phyloP scores from a whole-genome alignment of 148 eudicot genomes.

The Arbutus unedo region DNA sequence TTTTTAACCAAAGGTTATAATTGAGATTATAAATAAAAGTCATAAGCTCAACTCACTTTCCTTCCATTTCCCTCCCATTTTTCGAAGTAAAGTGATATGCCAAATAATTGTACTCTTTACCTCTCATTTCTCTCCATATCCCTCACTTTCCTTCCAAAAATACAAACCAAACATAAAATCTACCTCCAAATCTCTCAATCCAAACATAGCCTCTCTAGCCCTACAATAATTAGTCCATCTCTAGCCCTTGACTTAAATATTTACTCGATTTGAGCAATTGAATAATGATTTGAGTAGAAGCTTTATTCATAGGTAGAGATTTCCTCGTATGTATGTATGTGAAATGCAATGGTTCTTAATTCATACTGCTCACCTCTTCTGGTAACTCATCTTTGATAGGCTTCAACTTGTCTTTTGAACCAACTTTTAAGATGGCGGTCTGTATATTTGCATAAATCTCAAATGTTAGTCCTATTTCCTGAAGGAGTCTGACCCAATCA shows the following conservation, averaged over 20 bases:
- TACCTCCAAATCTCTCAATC: too few relatives aligned
- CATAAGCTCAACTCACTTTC: too few relatives aligned
- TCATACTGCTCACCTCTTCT: constrained; percentile 54
- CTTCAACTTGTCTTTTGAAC: constrained; percentile 65
- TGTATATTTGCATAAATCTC: constrained; percentile 36
- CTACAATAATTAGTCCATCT: neutral
- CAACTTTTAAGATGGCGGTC: constrained; percentile 58
- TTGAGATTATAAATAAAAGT: too few relatives aligned
- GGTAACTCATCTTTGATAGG: constrained; percentile 77
- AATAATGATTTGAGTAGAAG: neutral
- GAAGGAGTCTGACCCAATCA: constrained; percentile 68
- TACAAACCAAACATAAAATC: too few relatives aligned
- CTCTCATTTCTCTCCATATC: too few relatives aligned
- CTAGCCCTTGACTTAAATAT: neutral
- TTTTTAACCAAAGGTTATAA: too few relatives aligned
- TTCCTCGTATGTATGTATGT: neutral
- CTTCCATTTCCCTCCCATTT: too few relatives aligned
- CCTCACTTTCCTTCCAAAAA: too few relatives aligned
- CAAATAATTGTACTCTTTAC: too few relatives aligned
- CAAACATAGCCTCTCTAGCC: too few relatives aligned
- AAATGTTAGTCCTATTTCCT: constrained; percentile 51
- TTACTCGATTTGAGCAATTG: neutral
- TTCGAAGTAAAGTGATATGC: too few relatives aligned
- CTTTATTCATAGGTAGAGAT: neutral
- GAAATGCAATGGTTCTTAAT: neutral